Percentiles rank a stretch among this genome's conserved stretches.
Conservation (phyloP, 495 filamentous ascomycete genomes). For the Penicillium egyptiacum region DNA sequence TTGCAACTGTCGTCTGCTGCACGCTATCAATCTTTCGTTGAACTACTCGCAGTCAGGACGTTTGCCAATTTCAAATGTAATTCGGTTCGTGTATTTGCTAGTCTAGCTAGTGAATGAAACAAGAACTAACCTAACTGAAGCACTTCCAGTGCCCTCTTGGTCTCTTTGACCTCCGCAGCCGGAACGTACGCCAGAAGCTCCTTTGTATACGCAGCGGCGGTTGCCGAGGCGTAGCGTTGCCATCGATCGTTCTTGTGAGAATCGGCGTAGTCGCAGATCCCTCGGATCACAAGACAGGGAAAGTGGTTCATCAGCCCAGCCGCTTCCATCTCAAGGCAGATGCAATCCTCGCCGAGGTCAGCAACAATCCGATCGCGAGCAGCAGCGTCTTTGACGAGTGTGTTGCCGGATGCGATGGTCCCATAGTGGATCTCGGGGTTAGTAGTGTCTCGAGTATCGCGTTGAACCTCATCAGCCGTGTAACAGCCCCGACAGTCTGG, state of each 20-base stretch:
- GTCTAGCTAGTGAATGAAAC: not conserved
- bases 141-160: not conserved
- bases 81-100: slow-evolving; percentile 4
- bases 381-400: slow-evolving; percentile 21
- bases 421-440: slow-evolving; percentile 26
- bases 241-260: slow-evolving; percentile 37
- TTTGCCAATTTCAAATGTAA: not conserved
- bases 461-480: slow-evolving; percentile 10
- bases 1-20: slow-evolving; percentile 16
- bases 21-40: slow-evolving; percentile 18
- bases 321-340: slow-evolving; percentile 43
- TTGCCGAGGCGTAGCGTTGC: slow-evolving; percentile 35
- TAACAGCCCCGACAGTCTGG: slow-evolving; percentile 18
- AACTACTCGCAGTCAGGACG: slow-evolving; percentile 13
- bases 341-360: too few relatives aligned
- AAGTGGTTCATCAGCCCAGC: slow-evolving; percentile 40
- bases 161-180: not conserved
- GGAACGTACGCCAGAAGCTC: slow-evolving; percentile 21
- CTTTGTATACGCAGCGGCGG: slow-evolving; percentile 32
- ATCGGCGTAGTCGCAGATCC: slow-evolving; percentile 42
- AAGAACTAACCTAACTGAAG: not conserved
- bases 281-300: slow-evolving; percentile 38
- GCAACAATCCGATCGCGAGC: slow-evolving; percentile 8
- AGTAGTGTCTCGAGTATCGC: slow-evolving; percentile 15
- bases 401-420: slow-evolving; percentile 24